Evolutionary conservation across 2,329 filamentous ascomycete species (phyloP).

Genomic region (Chaetomium sp.): DNA sequence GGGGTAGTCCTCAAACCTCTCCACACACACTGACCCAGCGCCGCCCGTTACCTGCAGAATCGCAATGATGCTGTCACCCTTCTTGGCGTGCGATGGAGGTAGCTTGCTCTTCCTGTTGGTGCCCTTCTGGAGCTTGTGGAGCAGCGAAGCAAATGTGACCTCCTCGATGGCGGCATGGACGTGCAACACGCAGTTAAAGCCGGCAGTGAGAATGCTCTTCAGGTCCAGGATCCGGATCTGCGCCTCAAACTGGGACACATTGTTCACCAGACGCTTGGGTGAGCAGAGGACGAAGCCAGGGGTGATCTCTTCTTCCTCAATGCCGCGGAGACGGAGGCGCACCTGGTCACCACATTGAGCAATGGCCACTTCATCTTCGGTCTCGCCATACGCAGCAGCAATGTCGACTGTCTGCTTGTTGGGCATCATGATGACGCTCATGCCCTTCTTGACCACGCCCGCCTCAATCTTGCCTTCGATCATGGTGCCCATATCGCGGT

Average conservation of each 20-base stretch:
- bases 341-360: constrained; percentile 95
- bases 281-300: constrained; percentile 97
- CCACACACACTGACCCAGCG: constrained; percentile 85
- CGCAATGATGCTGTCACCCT: constrained; percentile 82
- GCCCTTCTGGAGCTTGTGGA: constrained; percentile 95
- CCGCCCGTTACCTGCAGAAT: constrained; percentile 84
- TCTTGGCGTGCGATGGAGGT: constrained; percentile 87
- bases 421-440: constrained; percentile 90
- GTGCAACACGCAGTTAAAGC: constrained; percentile 97
- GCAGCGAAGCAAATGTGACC: constrained; percentile 82
- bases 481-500: constrained; percentile 96
- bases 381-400: constrained; percentile 88
- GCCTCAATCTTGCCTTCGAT: constrained; percentile 95
- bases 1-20: constrained; percentile 93
- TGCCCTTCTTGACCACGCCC: constrained; percentile 81
- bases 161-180: constrained; percentile 98
- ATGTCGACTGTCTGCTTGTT: constrained; percentile 82
- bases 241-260: constrained; percentile 85
- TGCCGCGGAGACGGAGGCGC: constrained; percentile 85
- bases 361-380: constrained; percentile 82
- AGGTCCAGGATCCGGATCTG: constrained; percentile 95
- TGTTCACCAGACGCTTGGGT: constrained; percentile 89
- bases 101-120: constrained; percentile 92
- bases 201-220: constrained; percentile 89
- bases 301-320: constrained; percentile 95